A percentile compares a stretch with the other conserved stretches of the same genome.
Evolutionary conservation across 2,329 filamentous ascomycete species (phyloP).

Genomic region (Colletotrichum destructivum): DNA sequence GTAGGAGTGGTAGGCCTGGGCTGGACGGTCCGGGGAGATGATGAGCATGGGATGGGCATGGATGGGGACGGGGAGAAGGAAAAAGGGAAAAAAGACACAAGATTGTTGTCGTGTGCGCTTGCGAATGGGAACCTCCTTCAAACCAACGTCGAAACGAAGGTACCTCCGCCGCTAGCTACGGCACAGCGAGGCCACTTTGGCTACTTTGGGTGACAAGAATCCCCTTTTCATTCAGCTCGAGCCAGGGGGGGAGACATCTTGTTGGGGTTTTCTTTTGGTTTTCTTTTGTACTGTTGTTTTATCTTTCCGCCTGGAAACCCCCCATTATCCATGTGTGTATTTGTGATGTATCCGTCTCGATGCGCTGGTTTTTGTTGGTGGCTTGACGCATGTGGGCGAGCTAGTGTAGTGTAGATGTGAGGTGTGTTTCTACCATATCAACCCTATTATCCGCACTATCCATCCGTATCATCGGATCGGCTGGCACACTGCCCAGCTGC

Average conservation of each 20-base stretch:
- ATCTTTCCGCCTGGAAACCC: not conserved
- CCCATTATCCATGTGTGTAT: slow-evolving; percentile 2
- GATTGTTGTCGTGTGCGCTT: slow-evolving; percentile 40
- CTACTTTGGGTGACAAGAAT: slow-evolving; percentile 8
- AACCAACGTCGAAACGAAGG: slow-evolving; percentile 43
- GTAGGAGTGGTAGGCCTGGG: slow-evolving; percentile 32
- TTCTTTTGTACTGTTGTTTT: not conserved
- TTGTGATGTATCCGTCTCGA: slow-evolving; percentile 11
- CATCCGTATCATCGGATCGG: slow-evolving; percentile 18
- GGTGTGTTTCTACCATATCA: slow-evolving; percentile 31
- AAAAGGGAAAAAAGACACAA: slow-evolving; percentile 4
- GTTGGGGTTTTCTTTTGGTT: not conserved
- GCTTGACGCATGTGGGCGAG: slow-evolving; percentile 37
- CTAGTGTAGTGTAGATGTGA: slow-evolving; percentile 22
- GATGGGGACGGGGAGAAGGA: not conserved
- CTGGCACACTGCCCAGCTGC: slow-evolving; percentile 10
- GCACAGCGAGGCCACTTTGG: slow-evolving; percentile 9
- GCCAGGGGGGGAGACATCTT: not conserved
- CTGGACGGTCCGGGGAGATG: slow-evolving; percentile 27
- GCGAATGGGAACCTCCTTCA: slow-evolving; percentile 44
- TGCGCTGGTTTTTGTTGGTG: slow-evolving; percentile 24
- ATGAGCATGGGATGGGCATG: slow-evolving; percentile 10
- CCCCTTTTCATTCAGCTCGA: slow-evolving; percentile 9
- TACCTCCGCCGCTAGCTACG: slow-evolving; percentile 22
- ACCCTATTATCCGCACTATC: slow-evolving; percentile 26